Conservation (phyloP, 108 stramenopile species). For the Skeletonema costatum region DNA sequence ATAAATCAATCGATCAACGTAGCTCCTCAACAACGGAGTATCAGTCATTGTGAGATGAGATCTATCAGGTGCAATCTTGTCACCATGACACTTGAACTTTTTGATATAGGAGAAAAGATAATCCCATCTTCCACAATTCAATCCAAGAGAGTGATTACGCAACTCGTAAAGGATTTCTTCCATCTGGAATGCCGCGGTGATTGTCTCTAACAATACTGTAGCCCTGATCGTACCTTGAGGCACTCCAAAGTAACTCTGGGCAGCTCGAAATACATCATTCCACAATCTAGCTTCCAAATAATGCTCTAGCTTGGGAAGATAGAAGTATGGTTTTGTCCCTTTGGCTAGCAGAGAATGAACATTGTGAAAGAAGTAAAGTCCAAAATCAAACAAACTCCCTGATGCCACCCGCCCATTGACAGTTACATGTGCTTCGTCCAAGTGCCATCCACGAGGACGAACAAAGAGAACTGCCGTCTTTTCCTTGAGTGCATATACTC, state of each 20-base stretch:
- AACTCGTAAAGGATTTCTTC: conserved; percentile 96
- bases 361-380: conserved; percentile 94
- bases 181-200: conserved; percentile 96
- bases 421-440: conserved; percentile 90
- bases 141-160: conserved; percentile 89
- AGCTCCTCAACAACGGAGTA: conserved; percentile 88
- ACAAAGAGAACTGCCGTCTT: conserved; percentile 84
- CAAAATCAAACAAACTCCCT: conserved; percentile 90
- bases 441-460: conserved; percentile 93
- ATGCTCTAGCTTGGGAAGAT: conserved; percentile 90
- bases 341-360: conserved; percentile 65
- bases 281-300: conserved; percentile 92
- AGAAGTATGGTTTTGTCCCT: conserved; percentile 88
- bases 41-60: conserved; percentile 86
- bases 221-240: conserved; percentile 86
- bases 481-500: conserved; percentile 80
- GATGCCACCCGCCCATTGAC: conserved; percentile 85
- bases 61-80: conserved; percentile 89
- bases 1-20: conserved; percentile 88
- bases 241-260: conserved; percentile 84
- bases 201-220: conserved; percentile 92
- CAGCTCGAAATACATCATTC: conserved; percentile 90
- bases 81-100: conserved; percentile 79
- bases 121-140: conserved; percentile 97
- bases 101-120: conserved; percentile 95